These are phyloP conservation scores for Oryza meridionalis DNA, from an alignment of 176 grass and related monocot species.

Conservation along the genomic window DNA sequence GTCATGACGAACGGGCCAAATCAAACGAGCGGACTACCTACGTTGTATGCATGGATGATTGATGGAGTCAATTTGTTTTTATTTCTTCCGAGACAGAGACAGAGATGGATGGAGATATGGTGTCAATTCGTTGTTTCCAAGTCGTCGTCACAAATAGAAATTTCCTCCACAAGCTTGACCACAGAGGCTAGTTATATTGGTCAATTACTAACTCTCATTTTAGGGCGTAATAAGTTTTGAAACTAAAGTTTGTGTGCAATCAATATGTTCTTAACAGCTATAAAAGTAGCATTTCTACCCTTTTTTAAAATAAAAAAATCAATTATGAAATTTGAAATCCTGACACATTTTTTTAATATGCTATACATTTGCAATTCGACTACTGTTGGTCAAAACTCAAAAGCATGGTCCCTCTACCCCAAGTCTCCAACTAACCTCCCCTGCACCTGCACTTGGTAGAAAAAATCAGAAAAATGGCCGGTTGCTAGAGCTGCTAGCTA, in stretches of 20 bases:
- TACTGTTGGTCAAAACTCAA: not conserved
- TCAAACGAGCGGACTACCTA: slow-evolving; percentile 1
- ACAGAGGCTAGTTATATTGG: not conserved
- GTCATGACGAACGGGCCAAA: slow-evolving; percentile 21
- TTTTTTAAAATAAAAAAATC: too few relatives aligned
- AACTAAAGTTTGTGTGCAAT: not conserved
- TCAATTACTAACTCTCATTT: not conserved
- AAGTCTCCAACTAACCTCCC: not conserved
- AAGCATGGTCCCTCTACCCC: not conserved
- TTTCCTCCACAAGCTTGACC: not conserved
- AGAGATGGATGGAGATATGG: not conserved
- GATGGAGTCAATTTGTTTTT: not conserved
- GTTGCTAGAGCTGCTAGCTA: not conserved
- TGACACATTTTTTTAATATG: not conserved
- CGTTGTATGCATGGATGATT: slow-evolving; percentile 12
- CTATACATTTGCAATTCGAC: not conserved
- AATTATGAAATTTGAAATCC: not conserved
- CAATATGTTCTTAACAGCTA: not conserved
- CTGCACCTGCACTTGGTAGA: not conserved
- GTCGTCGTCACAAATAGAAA: not conserved
- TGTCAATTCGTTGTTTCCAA: not conserved
- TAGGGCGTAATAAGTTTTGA: not conserved
- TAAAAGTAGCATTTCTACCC: not conserved
- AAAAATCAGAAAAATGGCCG: not conserved
- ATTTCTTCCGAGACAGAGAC: not conserved